Percentiles rank a stretch among this genome's conserved stretches.
These are phyloP conservation scores for Apostasia ramifera DNA, from an alignment of 106 monocot species.

Conservation along the genomic window DNA sequence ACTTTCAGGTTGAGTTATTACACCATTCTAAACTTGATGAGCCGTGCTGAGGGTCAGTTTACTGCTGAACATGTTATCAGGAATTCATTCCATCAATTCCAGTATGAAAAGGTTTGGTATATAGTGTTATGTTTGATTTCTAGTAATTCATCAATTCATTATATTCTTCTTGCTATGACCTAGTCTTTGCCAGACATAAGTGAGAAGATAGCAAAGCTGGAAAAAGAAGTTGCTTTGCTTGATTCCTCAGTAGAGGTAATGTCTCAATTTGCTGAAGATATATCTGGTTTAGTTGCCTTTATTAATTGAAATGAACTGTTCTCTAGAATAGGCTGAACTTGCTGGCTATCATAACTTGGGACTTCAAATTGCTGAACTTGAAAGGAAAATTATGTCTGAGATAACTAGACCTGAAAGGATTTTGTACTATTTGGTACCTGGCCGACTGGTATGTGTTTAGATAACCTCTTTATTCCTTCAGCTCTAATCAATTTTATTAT, in stretches of 20 bases:
- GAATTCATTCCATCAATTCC: conserved; percentile 98
- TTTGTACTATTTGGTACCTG: conserved; percentile 74
- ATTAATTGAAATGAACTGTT: conserved; percentile 2
- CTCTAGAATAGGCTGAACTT: conserved; percentile 51
- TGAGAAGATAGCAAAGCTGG: conserved; percentile 56
- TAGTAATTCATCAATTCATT: conserved; percentile 1
- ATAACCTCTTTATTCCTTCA: conserved; percentile 1
- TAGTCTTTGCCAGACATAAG: conserved; percentile 83
- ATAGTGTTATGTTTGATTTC: neutral
- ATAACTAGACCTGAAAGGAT: conserved; percentile 88
- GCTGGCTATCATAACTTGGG: conserved; percentile 83
- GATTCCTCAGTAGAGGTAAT: conserved; percentile 89
- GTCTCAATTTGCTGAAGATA: conserved; percentile 3
- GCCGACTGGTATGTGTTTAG: conserved; percentile 71
- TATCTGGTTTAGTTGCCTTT: neutral
- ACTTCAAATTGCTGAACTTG: conserved; percentile 74
- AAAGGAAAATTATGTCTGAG: conserved; percentile 90
- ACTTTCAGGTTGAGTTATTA: conserved; percentile 98
- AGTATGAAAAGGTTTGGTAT: conserved; percentile 78
- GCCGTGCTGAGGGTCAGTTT: conserved; percentile 97
- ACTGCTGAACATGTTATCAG: conserved; percentile 99
- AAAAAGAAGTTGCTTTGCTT: conserved; percentile 79
- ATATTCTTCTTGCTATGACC: conserved; percentile 3
- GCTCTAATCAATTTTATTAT: neutral
- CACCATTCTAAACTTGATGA: conserved; percentile 91